These are phyloP conservation scores for Agrocybe praecox DNA, from an alignment of 768 basidiomycete species.

Conservation along the genomic window DNA sequence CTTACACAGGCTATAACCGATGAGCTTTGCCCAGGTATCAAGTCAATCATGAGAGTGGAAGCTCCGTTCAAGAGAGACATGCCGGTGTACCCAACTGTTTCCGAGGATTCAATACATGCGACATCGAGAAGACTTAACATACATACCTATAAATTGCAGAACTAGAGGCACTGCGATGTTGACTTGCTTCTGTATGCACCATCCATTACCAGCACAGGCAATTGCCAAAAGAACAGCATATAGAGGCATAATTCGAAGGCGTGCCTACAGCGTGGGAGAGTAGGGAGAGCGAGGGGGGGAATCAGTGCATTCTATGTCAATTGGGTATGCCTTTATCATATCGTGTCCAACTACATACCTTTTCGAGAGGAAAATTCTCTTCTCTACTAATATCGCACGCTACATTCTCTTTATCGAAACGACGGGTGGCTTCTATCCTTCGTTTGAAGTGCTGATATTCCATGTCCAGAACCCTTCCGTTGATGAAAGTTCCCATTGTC, in stretches of 20 bases:
- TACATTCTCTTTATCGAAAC: background rate
- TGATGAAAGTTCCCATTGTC: conserved; percentile 56
- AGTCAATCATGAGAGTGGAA: conserved; percentile 68
- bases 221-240: conserved; percentile 39
- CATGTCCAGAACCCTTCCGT: conserved; percentile 65
- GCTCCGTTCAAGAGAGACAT: conserved; percentile 54
- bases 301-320: too few species aligned
- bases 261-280: conserved; percentile 35
- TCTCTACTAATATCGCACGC: conserved; percentile 19
- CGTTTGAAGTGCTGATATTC: conserved; percentile 53
- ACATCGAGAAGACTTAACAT: too few species aligned
- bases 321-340: conserved; percentile 9
- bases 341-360: conserved; percentile 24
- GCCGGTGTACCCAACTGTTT: conserved; percentile 51
- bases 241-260: conserved; percentile 48
- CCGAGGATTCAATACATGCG: too few species aligned
- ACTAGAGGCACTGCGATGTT: conserved; percentile 57
- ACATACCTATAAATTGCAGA: conserved; percentile 40
- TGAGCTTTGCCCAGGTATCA: conserved; percentile 62
- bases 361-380: conserved; percentile 60
- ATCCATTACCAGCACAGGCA: conserved; percentile 58
- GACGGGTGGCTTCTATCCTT: conserved; percentile 23
- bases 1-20: conserved; percentile 74
- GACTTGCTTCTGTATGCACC: too few species aligned
- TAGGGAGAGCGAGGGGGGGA: conserved; percentile 20